These are phyloP conservation scores for Fraxinus velutina DNA, from an alignment of 305 asterid species.

Conservation along the genomic window DNA sequence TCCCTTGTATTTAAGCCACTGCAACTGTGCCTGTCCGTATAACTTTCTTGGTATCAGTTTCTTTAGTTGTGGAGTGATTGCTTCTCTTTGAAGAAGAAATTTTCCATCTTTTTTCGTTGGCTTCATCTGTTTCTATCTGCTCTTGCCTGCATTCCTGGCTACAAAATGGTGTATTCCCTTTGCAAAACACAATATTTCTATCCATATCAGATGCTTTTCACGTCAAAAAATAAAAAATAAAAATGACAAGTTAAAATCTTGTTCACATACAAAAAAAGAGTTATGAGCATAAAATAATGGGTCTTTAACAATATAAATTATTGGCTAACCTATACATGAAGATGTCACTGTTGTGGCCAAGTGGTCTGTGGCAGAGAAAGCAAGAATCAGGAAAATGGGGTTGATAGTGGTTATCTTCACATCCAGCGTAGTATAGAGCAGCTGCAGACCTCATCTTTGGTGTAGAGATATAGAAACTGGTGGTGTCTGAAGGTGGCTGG, in stretches of 20 bases:
- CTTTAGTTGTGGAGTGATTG: slow-evolving; percentile 32
- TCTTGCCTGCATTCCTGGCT: slow-evolving; percentile 76
- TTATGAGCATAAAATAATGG: neutral
- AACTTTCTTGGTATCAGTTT: slow-evolving; percentile 45
- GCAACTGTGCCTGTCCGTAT: slow-evolving; percentile 51
- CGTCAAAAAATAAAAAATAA: neutral
- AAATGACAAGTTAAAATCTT: neutral
- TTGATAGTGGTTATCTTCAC: slow-evolving; percentile 41
- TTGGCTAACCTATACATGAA: slow-evolving; percentile 83
- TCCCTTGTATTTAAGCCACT: slow-evolving; percentile 36
- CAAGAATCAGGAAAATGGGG: slow-evolving; percentile 89
- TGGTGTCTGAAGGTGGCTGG: neutral
- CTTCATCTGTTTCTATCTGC: slow-evolving; percentile 71
- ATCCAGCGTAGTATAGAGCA: slow-evolving; percentile 40
- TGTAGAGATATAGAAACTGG: neutral
- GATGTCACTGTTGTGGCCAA: slow-evolving; percentile 71
- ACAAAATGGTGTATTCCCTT: slow-evolving; percentile 70
- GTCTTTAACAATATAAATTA: neutral
- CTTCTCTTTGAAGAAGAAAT: slow-evolving; percentile 37
- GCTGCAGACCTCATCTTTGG: slow-evolving; percentile 38
- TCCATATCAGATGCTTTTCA: neutral
- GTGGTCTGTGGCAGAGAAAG: slow-evolving; percentile 56
- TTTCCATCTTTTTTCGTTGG: slow-evolving; percentile 45
- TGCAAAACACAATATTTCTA: slow-evolving; percentile 23
- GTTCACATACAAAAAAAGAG: neutral